phyloP scores from a whole-genome alignment of 768 basidiomycete genomes.

The Tricholoma hemisulphureum region DNA sequence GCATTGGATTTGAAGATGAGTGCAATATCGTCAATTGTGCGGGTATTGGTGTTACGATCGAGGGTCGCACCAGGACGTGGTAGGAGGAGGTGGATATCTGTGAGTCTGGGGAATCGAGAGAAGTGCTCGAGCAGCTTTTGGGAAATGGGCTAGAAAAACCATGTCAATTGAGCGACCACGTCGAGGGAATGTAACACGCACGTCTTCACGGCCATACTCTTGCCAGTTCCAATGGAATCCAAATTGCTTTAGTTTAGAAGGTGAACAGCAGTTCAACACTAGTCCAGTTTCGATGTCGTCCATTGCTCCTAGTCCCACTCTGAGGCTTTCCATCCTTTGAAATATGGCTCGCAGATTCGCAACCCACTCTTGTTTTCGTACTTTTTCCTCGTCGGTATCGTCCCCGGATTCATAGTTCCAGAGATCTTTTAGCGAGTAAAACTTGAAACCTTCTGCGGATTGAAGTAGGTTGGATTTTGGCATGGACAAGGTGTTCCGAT shows the following conservation, averaged over 20 bases:
- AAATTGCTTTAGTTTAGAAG: conserved; percentile 13
- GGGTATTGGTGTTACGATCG: not conserved
- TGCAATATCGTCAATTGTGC: not conserved
- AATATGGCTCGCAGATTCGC: conserved; percentile 4
- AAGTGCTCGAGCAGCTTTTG: conserved; percentile 11
- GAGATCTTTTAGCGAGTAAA: conserved; percentile 11
- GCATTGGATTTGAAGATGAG: conserved; percentile 1
- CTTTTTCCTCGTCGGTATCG: not conserved
- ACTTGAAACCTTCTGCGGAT: not conserved
- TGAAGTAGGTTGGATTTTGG: not conserved
- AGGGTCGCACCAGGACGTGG: conserved; percentile 16
- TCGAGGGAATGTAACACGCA: not conserved
- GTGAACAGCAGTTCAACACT: conserved; percentile 9
- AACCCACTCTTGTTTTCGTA: conserved; percentile 10
- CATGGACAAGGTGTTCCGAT: conserved; percentile 14
- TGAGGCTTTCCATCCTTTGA: conserved; percentile 13
- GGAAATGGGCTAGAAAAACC: conserved; percentile 9
- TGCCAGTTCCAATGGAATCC: conserved; percentile 18
- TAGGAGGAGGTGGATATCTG: conserved; percentile 20
- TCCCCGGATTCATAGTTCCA: not conserved
- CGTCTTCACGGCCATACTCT: conserved; percentile 4
- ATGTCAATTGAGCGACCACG: not conserved
- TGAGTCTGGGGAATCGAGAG: conserved; percentile 15
- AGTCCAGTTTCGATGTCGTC: conserved; percentile 4
- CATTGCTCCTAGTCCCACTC: conserved; percentile 15